Conservation (phyloP, 23 red algal genomes). For the Chondrus crispus region DNA sequence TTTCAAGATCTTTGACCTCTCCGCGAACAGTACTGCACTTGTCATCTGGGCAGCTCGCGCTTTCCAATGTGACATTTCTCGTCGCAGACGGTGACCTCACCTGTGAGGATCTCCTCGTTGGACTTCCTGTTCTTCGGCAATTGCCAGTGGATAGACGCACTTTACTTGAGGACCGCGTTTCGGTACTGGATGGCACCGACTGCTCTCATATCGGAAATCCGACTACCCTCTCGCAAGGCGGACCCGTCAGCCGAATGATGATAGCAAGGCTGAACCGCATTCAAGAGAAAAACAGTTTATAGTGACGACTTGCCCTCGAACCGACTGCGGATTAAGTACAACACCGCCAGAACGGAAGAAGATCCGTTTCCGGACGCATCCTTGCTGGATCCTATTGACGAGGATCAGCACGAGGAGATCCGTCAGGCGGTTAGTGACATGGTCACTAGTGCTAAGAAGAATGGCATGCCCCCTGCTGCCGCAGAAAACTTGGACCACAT, state of each 20-base stretch:
- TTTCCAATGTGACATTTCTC: neutral
- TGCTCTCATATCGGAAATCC: conserved; percentile 7
- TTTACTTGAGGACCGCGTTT: neutral
- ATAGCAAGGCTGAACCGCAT: neutral
- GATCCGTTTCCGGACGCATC: too few species aligned
- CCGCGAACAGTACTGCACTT: neutral
- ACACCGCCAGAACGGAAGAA: too few species aligned
- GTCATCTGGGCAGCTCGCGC: neutral
- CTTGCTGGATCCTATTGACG: conserved; percentile 4
- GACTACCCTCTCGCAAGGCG: neutral
- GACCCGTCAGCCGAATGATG: neutral
- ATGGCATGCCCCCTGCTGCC: neutral
- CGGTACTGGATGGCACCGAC: conserved; percentile 1
- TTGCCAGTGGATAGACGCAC: neutral
- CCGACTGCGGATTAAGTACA: too few species aligned
- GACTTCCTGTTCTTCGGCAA: neutral
- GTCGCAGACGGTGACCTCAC: neutral
- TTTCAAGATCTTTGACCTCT: neutral
- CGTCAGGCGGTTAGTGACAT: neutral
- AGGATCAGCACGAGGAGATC: neutral
- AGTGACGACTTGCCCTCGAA: too few species aligned
- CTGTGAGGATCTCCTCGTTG: neutral
- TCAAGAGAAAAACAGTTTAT: too few species aligned
- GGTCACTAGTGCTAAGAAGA: neutral
- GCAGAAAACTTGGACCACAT: neutral